Base-by-base conservation (phyloP, 2,329 filamentous ascomycete species). In the Fusarium palustre region DNA sequence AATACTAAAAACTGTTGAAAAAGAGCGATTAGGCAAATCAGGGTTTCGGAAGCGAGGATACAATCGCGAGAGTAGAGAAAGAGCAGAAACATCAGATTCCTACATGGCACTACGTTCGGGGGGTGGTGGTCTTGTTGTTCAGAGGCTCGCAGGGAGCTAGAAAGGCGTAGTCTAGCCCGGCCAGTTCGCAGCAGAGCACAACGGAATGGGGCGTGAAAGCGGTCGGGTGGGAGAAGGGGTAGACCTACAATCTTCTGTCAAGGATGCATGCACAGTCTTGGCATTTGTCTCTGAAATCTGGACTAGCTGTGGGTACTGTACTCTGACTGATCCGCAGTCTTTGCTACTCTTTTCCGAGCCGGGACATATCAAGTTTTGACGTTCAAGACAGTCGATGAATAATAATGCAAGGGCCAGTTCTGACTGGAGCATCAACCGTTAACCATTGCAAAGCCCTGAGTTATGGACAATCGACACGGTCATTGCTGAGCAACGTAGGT, bases 81-180 rank as follows among this genome's bases (percentile, higher is more conserved):
- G 59, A 71, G 67, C 70, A 59, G 70, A 65, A 73, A 68, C 67
- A 71, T 72, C 71, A 70, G 64, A 71, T 67, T 68, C 59, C 58
- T 63, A 64, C 66, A 71, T 67, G 34, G 41, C 68, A 62, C 64
- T 69, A 55, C 48, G 42, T 59, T 66, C 30, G 46, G 59, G 64
- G 68, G 70, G 70, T 70, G 64, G 70, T 68, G 64, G 64, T 69
- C 56, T 39, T 52, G 39, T 28, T 63, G 46, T 52, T 53, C 55
- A 59, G 66, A 60, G 50, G 56, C 64, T 55, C 48, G 48, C 59
- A 42, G 55, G 42, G 55, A 58, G 63, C 49, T 59, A 59, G 56
- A 41, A 69, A 61, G 56, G 56, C 66, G 54, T 62, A 57, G 71
- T 68, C 67, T 64, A 60, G 66, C 50, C 67, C 53, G 52, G 63